These are phyloP conservation scores for Harrya chromipes DNA, from an alignment of 768 basidiomycete genomes.

Conservation along the genomic window DNA sequence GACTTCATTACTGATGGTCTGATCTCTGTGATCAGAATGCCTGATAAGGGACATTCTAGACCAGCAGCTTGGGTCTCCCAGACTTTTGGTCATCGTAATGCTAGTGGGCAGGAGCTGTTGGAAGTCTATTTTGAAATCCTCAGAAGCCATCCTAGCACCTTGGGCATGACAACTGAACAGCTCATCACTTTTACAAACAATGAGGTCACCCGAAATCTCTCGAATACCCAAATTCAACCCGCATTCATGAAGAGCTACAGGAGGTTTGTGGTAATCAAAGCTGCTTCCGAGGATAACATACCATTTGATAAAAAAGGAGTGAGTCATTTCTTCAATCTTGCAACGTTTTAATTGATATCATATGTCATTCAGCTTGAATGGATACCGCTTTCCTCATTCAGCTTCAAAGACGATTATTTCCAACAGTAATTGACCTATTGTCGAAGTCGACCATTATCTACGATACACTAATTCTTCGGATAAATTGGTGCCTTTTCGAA, in stretches of 20 bases:
- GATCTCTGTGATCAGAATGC: constrained; percentile 51
- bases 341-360: background rate
- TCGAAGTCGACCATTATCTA: too few species aligned
- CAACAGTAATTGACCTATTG: background rate
- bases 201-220: constrained; percentile 49
- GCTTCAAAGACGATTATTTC: constrained; percentile 60
- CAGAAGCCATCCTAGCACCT: constrained; percentile 25
- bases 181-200: constrained; percentile 40
- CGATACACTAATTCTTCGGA: too few species aligned
- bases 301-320: constrained; percentile 44
- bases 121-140: constrained; percentile 36
- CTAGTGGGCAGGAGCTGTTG: constrained; percentile 38
- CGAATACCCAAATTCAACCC: constrained; percentile 59
- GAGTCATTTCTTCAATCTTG: constrained; percentile 19
- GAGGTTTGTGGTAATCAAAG: constrained; percentile 60
- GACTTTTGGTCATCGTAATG: constrained; percentile 13
- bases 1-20: constrained; percentile 48
- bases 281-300: constrained; percentile 30
- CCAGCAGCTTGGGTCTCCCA: constrained; percentile 26
- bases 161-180: constrained; percentile 33
- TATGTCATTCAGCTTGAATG: constrained; percentile 53
- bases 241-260: constrained; percentile 57
- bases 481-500: background rate
- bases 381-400: constrained; percentile 42
- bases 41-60: constrained; percentile 33